A percentile compares a stretch with the other conserved stretches of the same genome.
Conservation (phyloP, 768 basidiomycete genomes). For the Serendipita indica region DNA sequence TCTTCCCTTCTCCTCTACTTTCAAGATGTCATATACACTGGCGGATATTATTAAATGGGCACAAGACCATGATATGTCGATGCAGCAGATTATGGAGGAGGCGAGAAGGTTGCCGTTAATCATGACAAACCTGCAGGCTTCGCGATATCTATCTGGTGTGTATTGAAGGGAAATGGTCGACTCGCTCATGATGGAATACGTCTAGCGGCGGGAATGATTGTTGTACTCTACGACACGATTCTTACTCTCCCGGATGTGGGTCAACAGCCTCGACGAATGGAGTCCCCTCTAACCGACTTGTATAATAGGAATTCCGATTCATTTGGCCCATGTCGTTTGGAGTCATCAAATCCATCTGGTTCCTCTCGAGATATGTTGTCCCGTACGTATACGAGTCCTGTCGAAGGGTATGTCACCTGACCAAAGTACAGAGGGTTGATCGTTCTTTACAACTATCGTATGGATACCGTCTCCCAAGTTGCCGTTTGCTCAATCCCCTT, state of each 20-base stretch:
- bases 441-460: not conserved
- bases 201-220: not conserved
- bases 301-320: not conserved
- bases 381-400: not conserved
- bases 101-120: not conserved
- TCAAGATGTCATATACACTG: not conserved
- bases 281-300: not conserved
- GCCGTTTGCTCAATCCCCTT: too few relatives aligned
- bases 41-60: not conserved
- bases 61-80: not conserved
- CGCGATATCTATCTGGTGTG: not conserved
- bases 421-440: not conserved
- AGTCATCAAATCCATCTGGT: constrained; percentile 2
- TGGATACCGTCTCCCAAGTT: too few relatives aligned
- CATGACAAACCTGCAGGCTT: not conserved
- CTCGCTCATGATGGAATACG: too few relatives aligned
- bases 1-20: not conserved
- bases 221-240: not conserved
- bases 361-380: constrained; percentile 1
- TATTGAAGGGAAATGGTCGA: too few relatives aligned
- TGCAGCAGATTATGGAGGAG: not conserved
- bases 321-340: constrained; percentile 1
- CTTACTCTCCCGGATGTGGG: not conserved
- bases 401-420: not conserved
- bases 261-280: not conserved